phyloP scores from a whole-genome alignment of 768 basidiomycete genomes.

The Candolleomyces eurysporus region DNA sequence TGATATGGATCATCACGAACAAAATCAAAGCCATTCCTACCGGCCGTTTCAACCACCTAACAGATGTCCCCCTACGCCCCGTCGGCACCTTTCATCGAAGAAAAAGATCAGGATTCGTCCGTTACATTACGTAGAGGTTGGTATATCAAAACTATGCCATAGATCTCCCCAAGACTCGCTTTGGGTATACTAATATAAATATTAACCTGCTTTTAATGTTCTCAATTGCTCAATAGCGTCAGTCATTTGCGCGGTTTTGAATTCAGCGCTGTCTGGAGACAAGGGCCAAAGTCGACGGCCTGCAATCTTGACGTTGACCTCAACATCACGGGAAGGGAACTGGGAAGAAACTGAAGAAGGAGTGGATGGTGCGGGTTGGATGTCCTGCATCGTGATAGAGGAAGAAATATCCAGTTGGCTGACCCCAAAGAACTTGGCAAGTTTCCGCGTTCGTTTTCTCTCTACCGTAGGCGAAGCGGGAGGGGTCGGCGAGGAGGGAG shows the following conservation, averaged over 20 bases:
- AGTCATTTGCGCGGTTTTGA: conserved; percentile 35
- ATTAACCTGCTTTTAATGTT: conserved; percentile 30
- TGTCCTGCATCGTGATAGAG: conserved; percentile 13
- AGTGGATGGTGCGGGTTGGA: not conserved
- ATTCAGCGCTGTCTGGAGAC: conserved; percentile 18
- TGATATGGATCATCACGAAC: conserved; percentile 27
- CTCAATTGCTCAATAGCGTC: conserved; percentile 46
- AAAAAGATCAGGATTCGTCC: not conserved
- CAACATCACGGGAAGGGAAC: conserved; percentile 10
- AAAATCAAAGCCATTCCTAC: not conserved
- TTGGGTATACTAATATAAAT: conserved; percentile 7
- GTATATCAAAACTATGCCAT: not conserved
- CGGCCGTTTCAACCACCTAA: not conserved
- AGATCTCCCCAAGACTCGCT: not conserved
- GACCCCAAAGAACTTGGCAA: conserved; percentile 59
- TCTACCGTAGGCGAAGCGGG: not conserved
- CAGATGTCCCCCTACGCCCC: not conserved
- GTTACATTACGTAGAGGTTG: not conserved
- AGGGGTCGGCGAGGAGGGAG: not conserved
- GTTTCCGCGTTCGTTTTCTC: conserved; percentile 46
- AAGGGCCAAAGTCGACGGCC: conserved; percentile 42
- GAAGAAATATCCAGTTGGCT: conserved; percentile 42
- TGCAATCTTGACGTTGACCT: conserved; percentile 39
- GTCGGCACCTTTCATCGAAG: not conserved
- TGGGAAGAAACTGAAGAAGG: not conserved